A percentile compares a stretch with the other conserved stretches of the same genome.
phyloP scores from a whole-genome alignment of 2,329 filamentous ascomycete species.

The Calonectria naviculata region DNA sequence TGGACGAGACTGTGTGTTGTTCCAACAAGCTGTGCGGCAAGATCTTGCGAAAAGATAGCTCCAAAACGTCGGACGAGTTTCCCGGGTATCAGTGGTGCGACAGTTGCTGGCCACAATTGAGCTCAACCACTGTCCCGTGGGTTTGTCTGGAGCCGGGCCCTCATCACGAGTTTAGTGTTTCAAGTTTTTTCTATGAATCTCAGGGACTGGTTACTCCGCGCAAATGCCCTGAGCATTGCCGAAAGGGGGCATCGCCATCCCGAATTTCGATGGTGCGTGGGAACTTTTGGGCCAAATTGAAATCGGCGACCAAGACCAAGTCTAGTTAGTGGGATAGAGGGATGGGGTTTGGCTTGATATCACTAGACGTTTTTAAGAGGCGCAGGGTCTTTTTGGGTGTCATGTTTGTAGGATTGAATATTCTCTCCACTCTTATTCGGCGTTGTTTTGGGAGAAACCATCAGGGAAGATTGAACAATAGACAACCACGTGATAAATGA shows the following conservation, averaged over 20 bases:
- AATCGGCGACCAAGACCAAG: too few species aligned
- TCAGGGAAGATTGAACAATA: too few species aligned
- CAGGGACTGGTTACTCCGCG: neutral
- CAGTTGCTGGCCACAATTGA: neutral
- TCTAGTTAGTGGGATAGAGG: too few species aligned
- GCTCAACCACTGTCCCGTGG: neutral
- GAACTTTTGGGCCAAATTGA: neutral
- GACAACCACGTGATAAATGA: too few species aligned
- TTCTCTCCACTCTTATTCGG: too few species aligned
- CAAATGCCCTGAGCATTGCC: neutral
- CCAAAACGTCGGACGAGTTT: neutral
- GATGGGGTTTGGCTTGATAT: too few species aligned
- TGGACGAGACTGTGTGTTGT: conserved; percentile 46
- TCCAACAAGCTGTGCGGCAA: conserved; percentile 52
- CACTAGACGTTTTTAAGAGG: too few species aligned
- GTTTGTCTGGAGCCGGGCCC: neutral
- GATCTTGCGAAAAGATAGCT: conserved; percentile 37
- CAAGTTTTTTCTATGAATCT: neutral
- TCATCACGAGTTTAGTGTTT: neutral
- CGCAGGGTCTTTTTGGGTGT: too few species aligned
- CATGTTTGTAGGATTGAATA: too few species aligned
- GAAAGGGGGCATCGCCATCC: neutral
- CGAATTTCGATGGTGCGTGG: neutral
- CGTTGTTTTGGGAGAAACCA: too few species aligned
- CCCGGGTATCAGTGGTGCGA: neutral